Evolutionary conservation across 202 grass and related monocot species (phyloP).

Genomic region (Schoenoplectus tabernaemontani): DNA sequence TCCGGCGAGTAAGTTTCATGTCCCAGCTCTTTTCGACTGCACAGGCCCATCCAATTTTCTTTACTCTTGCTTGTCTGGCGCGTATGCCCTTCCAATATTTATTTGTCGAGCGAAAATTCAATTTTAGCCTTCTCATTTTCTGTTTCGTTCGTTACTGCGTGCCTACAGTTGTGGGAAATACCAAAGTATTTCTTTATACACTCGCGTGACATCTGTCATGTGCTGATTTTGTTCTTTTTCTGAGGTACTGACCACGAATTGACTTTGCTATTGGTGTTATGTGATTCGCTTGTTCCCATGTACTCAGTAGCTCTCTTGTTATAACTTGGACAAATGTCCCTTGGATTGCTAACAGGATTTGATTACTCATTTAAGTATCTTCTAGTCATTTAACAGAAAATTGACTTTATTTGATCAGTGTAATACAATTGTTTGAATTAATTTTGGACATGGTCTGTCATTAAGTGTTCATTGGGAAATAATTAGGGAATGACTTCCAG

Average conservation of each 20-base stretch:
- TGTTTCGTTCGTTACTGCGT: not conserved
- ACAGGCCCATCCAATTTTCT: not conserved
- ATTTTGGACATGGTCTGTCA: not conserved
- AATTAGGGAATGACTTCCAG: not conserved
- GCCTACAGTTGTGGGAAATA: not conserved
- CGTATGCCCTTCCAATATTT: not conserved
- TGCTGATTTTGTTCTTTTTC: not conserved
- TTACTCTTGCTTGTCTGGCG: not conserved
- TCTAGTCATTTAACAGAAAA: not conserved
- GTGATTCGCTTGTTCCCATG: not conserved
- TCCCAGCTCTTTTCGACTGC: not conserved
- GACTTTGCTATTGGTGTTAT: not conserved
- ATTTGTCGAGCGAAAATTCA: slow-evolving; percentile 1
- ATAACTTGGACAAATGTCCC: not conserved
- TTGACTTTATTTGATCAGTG: not conserved
- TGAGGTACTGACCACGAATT: not conserved
- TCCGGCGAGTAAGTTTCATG: slow-evolving; percentile 56
- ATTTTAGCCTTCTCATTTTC: not conserved
- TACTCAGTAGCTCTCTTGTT: not conserved
- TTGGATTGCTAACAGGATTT: not conserved
- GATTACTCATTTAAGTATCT: not conserved
- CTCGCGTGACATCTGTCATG: not conserved
- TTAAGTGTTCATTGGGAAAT: not conserved
- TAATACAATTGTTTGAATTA: not conserved
- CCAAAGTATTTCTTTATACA: not conserved